Conservation (phyloP, 345 rosid genomes). For the Geranium rotundifolium region DNA sequence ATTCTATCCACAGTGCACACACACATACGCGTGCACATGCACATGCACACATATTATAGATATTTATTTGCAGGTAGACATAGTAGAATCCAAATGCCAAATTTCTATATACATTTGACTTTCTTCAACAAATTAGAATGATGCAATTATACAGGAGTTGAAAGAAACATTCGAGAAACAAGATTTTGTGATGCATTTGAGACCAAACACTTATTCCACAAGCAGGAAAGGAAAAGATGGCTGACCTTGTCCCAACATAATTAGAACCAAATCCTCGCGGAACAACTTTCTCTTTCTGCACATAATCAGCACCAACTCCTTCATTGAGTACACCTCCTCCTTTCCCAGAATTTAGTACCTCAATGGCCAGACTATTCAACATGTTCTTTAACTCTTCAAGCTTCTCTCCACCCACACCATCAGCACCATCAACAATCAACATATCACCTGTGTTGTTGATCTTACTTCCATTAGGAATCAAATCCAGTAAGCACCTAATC, state of each 20-base stretch:
- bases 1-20: no score
- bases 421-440: constrained; percentile 77
- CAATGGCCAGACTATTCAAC: constrained; percentile 42
- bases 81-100: no score
- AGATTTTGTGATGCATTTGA: neutral
- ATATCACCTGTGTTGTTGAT: constrained; percentile 17
- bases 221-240: constrained; percentile 6
- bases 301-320: constrained; percentile 92
- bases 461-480: constrained; percentile 38
- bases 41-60: no score
- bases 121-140: no score
- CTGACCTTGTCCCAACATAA: constrained; percentile 56
- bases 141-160: neutral
- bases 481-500: constrained; percentile 48
- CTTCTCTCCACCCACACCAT: constrained; percentile 88
- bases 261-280: constrained; percentile 53
- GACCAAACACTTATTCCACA: constrained; percentile 3
- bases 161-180: neutral
- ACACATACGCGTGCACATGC: no score
- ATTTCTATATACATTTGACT: no score
- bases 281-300: constrained; percentile 83
- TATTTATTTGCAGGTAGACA: no score
- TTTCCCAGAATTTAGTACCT: constrained; percentile 67
- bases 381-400: constrained; percentile 39
- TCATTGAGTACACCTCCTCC: constrained; percentile 74